Base-by-base conservation (phyloP, 306 rosid genomes). In the Geum urbanum region DNA sequence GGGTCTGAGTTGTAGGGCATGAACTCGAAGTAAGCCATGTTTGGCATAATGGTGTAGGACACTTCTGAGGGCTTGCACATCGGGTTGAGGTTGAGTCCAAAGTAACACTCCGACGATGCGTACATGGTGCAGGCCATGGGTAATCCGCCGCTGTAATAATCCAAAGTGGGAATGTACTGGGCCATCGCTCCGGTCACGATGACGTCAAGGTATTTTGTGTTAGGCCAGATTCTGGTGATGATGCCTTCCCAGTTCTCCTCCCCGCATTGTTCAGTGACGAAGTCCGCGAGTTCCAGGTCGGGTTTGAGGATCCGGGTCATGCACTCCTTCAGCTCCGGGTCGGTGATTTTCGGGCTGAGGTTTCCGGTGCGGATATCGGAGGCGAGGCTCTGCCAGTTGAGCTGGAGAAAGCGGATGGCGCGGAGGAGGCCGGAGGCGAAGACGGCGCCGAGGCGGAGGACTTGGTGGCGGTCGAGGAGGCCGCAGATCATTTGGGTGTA, bases 171-270 rank as follows among this genome's bases (percentile, higher is more conserved):
- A 52, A 84, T 84, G 69, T 84, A 84, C 80, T 84, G 88, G 3
- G 88, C 88, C 88, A 84, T 84, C 9, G 88, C 88, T 27, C 88
- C 88, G 9, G 88, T 84, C 18, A 84, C 88, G 68, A 84, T 84
- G 14, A 84, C 88, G 69, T 84, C 88, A 12, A 84, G 67, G 47
- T 84, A 84, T 22, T 84, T 84, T 5, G 86, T 84, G 67, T 81
- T 84, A 5, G 88, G 88, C 88, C 88, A 85, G 43, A 85, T 82
- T 27, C 84, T 53, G 15, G 86, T 77, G 15, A 85, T 50, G 9
- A 85, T 85, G 13, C 89, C 82, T 14, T 82, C 86, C 89, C 89
- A 85, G 12, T 82, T 66, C 8, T 85, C 89, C 35, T 79, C 70
- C 0, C 77, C 81, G 63, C 89, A 85, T 56, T 85, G 77, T 6